Base-by-base conservation (phyloP, 768 basidiomycete species). In the Trametes gibbosa region DNA sequence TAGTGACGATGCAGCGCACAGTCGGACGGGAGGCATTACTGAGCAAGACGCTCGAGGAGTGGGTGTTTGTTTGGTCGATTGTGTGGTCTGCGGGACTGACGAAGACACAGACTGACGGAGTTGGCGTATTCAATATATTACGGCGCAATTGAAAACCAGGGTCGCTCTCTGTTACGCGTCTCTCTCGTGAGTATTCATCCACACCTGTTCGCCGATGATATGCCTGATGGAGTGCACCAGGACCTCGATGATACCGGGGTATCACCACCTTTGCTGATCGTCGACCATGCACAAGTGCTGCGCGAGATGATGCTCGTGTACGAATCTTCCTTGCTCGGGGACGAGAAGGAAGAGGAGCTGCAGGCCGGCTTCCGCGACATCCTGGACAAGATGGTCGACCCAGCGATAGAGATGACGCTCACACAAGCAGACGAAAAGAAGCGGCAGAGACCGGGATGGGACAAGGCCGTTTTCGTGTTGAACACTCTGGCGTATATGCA, bases 251-350 rank as follows among this genome's bases (percentile, higher is more conserved):
- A 95, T 61, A 75, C 83, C 0, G 83, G 87, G 0, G 74, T 89
- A 6, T 79, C 82, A 1, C 89, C 95, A 1, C 93, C 95, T 0
- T 76, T 88, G 6, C 76, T 82, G 0, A 84, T 98, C 19, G 81
- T 94, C 34, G 93, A 97, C 63, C 86, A 94, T 42, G 80, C 84
- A 0, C 89, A 92, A 61, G 85, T 92, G 56, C 78, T 98, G 9
- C 86, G 90, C 13, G 94, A 98, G 70, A 85, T 97, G 63, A 89
- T 95, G 84, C 73, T 79, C 0, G 94, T 97, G 5, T 95, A 96
- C 70, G 85, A 91, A 34, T 89, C 90, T 0, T 95, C 95, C 0
- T 80, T 95, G 29, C 76, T 94, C 10, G 89, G 85, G 10, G 84
- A 86, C 29, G 82, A 61, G 34, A 49, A 55, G 8, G 46, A 62